Percentiles rank a stretch among this genome's conserved stretches.
These are phyloP conservation scores for Pseudozyma sp. DNA, from an alignment of 1,284 basidiomycete species.

Conservation along the genomic window DNA sequence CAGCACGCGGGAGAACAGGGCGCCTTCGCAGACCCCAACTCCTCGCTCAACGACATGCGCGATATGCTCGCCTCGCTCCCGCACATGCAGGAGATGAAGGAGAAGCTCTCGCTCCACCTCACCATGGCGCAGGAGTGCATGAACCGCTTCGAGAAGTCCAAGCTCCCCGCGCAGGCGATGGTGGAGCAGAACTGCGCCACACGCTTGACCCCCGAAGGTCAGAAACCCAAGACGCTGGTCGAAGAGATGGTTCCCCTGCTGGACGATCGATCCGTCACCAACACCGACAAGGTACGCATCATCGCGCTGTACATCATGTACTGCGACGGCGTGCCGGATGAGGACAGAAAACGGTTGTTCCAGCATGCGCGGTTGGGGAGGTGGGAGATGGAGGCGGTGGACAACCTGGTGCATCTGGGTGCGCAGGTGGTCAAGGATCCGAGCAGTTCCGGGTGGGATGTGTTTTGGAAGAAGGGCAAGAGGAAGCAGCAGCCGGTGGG, in stretches of 20 bases:
- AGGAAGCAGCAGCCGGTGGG: slow-evolving; percentile 76
- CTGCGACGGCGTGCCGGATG: slow-evolving; percentile 96
- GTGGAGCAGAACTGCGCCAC: slow-evolving; percentile 81
- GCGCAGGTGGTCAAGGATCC: slow-evolving; percentile 80
- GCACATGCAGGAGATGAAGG: slow-evolving; percentile 93
- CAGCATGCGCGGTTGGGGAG: slow-evolving; percentile 92
- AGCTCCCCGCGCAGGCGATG: slow-evolving; percentile 84
- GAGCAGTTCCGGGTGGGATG: slow-evolving; percentile 41
- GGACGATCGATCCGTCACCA: slow-evolving; percentile 80
- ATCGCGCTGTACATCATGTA: slow-evolving; percentile 95
- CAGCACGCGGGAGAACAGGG: slow-evolving; percentile 92
- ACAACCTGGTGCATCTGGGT: slow-evolving; percentile 86
- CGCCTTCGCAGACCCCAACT: slow-evolving; percentile 77
- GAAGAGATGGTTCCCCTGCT: slow-evolving; percentile 98
- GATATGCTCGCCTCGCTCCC: slow-evolving; percentile 97
- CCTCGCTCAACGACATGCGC: slow-evolving; percentile 95
- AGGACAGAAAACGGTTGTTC: slow-evolving; percentile 91
- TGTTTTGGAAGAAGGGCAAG: slow-evolving; percentile 73
- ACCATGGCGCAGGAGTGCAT: slow-evolving; percentile 99
- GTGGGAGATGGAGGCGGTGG: slow-evolving; percentile 92
- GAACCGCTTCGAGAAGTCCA: slow-evolving; percentile 88
- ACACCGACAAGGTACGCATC: slow-evolving; percentile 88
- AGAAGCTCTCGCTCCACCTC: slow-evolving; percentile 95
- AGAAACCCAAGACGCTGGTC: slow-evolving; percentile 73
- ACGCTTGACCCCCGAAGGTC: slow-evolving; percentile 62